Conservation (phyloP, 371 early-diverging fungal species). For the Mortierella sp. region DNA sequence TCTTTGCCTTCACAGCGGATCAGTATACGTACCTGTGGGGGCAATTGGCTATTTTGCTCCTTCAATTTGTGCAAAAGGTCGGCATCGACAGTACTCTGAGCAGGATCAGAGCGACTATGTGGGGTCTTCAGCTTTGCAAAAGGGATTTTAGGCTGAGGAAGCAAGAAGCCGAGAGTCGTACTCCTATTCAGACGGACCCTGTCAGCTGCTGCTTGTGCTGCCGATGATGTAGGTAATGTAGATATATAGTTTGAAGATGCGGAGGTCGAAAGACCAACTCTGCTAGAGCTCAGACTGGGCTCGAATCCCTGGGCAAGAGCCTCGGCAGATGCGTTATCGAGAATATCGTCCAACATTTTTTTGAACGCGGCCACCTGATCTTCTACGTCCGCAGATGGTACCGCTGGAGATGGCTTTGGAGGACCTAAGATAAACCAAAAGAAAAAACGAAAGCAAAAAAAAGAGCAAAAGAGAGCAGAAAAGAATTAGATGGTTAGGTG, state of each 20-base stretch:
- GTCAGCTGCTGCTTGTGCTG: conserved; percentile 31
- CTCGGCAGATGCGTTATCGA: conserved; percentile 42
- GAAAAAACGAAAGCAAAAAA: too few relatives aligned
- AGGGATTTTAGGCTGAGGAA: conserved; percentile 44
- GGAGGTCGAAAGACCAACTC: conserved; percentile 10
- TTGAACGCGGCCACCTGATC: conserved; percentile 46
- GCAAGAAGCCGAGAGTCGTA: conserved; percentile 39
- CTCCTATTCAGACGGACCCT: conserved; percentile 35
- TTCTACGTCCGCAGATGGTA: conserved; percentile 25
- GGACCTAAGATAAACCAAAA: conserved; percentile 2
- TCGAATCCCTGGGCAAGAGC: conserved; percentile 34
- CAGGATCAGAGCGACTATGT: conserved; percentile 21
- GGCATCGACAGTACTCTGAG: conserved; percentile 32
- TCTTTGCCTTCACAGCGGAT: too few relatives aligned
- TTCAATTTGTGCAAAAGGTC: conserved; percentile 49
- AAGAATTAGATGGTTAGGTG: too few relatives aligned
- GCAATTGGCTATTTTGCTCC: conserved; percentile 48
- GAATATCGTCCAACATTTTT: conserved; percentile 51
- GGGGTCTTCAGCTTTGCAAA: conserved; percentile 31
- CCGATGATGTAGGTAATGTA: conserved; percentile 16
- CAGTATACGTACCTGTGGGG: conserved; percentile 48
- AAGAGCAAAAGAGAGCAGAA: too few relatives aligned
- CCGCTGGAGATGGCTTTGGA: conserved; percentile 6
- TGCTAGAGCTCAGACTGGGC: conserved; percentile 8
- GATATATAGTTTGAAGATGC: conserved; percentile 26